phyloP scores from a whole-genome alignment of 352 stramenopile species.

The Chrysophaeum taylorii region DNA sequence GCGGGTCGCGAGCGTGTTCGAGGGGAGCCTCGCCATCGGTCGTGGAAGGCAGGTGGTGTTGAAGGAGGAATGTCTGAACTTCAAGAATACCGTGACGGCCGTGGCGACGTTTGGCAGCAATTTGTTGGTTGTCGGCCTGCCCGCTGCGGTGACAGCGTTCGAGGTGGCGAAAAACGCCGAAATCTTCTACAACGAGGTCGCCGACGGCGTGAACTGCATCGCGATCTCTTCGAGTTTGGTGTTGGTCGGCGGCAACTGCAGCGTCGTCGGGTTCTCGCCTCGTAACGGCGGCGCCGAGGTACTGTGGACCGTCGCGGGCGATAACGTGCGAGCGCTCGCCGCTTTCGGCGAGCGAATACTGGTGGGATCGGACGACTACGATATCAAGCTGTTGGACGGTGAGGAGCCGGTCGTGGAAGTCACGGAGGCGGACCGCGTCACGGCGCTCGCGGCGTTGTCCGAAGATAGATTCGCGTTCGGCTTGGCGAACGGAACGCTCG shows the following conservation, averaged over 20 bases:
- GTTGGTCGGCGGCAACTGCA: constrained; percentile 79
- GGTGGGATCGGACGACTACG: constrained; percentile 76
- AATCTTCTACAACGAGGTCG: constrained; percentile 78
- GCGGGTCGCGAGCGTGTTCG: too few relatives aligned
- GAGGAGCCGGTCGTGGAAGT: constrained; percentile 73
- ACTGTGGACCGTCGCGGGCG: constrained; percentile 78
- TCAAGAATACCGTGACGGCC: background rate
- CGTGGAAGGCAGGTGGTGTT: too few relatives aligned
- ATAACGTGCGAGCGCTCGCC: constrained; percentile 68
- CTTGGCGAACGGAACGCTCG: constrained; percentile 76
- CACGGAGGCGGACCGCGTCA: constrained; percentile 65
- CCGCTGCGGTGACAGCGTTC: constrained; percentile 56
- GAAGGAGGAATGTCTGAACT: too few relatives aligned
- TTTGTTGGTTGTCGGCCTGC: background rate
- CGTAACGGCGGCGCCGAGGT: constrained; percentile 67
- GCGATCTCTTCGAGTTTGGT: constrained; percentile 61
- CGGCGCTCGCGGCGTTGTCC: constrained; percentile 12
- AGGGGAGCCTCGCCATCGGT: too few relatives aligned
- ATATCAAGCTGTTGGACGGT: constrained; percentile 69
- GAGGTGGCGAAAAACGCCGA: constrained; percentile 83
- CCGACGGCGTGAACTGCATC: constrained; percentile 67
- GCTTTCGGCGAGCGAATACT: constrained; percentile 43
- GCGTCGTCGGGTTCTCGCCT: constrained; percentile 73
- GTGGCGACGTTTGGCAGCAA: background rate
- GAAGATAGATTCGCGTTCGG: constrained; percentile 64